Percentiles rank a stretch among this genome's conserved stretches.
phyloP scores from a whole-genome alignment of 2,329 filamentous ascomycete species.

The Cercospora sp. region DNA sequence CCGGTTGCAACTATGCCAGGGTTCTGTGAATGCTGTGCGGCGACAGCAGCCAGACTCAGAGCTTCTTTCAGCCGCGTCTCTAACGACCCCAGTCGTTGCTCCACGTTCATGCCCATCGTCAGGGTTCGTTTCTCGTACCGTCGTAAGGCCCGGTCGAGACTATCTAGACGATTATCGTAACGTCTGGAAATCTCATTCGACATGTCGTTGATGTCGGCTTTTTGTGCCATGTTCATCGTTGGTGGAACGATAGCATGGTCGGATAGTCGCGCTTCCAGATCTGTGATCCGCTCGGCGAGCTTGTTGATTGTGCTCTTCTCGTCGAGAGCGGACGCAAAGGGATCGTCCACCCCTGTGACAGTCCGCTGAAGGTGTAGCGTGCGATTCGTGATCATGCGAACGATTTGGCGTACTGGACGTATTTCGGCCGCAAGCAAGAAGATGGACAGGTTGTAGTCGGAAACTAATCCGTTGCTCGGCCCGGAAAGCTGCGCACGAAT shows the following conservation, averaged over 20 bases:
- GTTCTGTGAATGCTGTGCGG: conserved; percentile 50
- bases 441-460: conserved; percentile 88
- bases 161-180: conserved; percentile 79
- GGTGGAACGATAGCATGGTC: conserved; percentile 29
- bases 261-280: conserved; percentile 36
- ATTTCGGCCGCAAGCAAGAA: conserved; percentile 87
- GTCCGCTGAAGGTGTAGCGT: conserved; percentile 80
- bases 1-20: conserved; percentile 28
- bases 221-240: conserved; percentile 34
- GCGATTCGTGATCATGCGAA: conserved; percentile 74
- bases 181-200: conserved; percentile 61
- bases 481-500: conserved; percentile 79
- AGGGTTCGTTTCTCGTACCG: conserved; percentile 88
- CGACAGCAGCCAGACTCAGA: conserved; percentile 75
- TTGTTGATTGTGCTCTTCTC: conserved; percentile 39
- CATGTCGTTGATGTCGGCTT: conserved; percentile 36
- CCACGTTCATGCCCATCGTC: conserved; percentile 71
- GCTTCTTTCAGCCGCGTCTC: conserved; percentile 74
- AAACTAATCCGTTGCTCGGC: conserved; percentile 82
- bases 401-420: conserved; percentile 75
- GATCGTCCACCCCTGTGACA: conserved; percentile 47
- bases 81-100: conserved; percentile 70
- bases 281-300: conserved; percentile 33
- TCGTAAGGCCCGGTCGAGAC: conserved; percentile 81
- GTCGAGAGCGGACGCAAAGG: conserved; percentile 25